Base-by-base conservation (phyloP, 192 early-diverging fungal species). In the Thamnidium elegans region DNA sequence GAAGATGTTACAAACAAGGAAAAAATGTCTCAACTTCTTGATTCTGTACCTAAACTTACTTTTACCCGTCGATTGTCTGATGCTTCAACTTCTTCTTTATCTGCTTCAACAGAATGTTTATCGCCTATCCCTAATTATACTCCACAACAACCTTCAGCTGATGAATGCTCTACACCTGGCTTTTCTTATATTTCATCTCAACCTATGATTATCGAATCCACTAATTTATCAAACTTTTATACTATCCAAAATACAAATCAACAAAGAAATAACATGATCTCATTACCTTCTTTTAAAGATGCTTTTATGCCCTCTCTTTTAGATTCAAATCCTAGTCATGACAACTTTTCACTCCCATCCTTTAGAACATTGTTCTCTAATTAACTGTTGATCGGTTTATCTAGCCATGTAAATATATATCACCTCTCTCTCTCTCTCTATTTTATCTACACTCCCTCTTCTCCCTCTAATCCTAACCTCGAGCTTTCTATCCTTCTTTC, bases 1-100 rank as follows among this genome's bases (percentile, higher is more conserved):
- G 59, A 72, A 19, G 58, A 67, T 46, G 43, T 60, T n/a, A 52
- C 47, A 26, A 17, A 26, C 2, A 32, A 54, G 11, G 52, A 42
- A 8, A 23, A 30, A 21, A 68, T 46, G 50, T 36, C 31, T 7
- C 31, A 39, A 17, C 4, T 56, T 17, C 31, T 68, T 15, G 15
- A 26, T 34, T 30, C 26, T 21, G 26, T 60, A 26, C 34, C 58
- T 34, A 56, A 17, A 17, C n/a, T 56, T 1, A 56, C 17, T 10
- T 56, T 39, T 10, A 56, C 55, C 8, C 55, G 32, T 19, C 55
- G 55, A n/a, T 56, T 34, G 9, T 56, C 55, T 8, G 55, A 56
- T 34, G 55, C 36, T 39, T 39, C 36, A 39, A 4, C 36, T 39
- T 39, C 36, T 39, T 39, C 36, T 39, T 3, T 10, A 39, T 39